Evolutionary conservation across 441 rosid species (phyloP), one percentile per base, ranked within the genome.

Genomic region (Erysimum cheiri): DNA sequence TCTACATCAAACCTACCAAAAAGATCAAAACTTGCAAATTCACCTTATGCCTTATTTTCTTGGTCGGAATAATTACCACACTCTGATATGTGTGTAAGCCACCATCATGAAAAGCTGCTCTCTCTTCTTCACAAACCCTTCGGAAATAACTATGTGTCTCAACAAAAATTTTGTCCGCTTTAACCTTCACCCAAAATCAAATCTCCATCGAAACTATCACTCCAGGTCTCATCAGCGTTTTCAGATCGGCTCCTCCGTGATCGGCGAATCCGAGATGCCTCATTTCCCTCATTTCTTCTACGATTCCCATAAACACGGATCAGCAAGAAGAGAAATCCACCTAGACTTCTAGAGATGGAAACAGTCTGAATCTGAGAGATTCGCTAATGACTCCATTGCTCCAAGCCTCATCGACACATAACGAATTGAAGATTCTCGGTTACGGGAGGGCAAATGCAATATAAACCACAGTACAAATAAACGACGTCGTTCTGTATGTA

Each of bases 111-210:
- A 28, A 90, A 92, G 54, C 90, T 88, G 13, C 39, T 22, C 71
- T 71, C 69, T 85, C 94, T 1, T 84, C 84, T 53, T 88, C 24
- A 22, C 96, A 67, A 79, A 82, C 91, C 97, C 58, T 85, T 92
- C 0, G 93, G 95, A 66, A 19, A 19, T 19, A 19, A 92, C 98
- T 3, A 90, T 50, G 60, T 90, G 87, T 71, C 77, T 84, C 71
- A 92, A 40, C 47, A 47, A 92, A 39, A 26, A 56, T 69, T 59
- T 75, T 59, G 8, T 81, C 80, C 6, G 79, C 78, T 77, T 82
- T 87, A 53, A 92, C 88, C 72, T 87, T 90, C 24, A 92, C 70
- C 98, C 91, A 88, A 76, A 92, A 31, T 19, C 2, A 95, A 92
- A 52, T 90, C 96, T 13, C 22, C 22, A 19, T 19, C 22, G 22